These are phyloP conservation scores for Naganishia albida DNA, from an alignment of 1,284 basidiomycete genomes.

Conservation along the genomic window DNA sequence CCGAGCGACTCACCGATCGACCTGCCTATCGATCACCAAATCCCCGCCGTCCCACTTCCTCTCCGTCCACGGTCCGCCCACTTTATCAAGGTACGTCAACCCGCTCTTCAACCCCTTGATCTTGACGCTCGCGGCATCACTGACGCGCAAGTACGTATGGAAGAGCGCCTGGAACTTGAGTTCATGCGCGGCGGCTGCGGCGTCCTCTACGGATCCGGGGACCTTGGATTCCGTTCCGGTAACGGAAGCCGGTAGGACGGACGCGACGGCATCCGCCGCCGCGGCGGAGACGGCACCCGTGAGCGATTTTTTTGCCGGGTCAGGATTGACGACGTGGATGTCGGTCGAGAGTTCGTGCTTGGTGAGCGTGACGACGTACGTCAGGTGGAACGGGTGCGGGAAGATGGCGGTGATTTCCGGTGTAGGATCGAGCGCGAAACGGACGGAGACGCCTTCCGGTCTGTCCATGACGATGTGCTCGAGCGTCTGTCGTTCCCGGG, in stretches of 20 bases:
- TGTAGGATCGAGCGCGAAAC: conserved; percentile 67
- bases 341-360: conserved; percentile 74
- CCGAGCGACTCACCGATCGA: conserved; percentile 43
- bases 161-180: conserved; percentile 84
- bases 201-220: not conserved
- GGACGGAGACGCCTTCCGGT: conserved; percentile 68
- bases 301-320: conserved; percentile 50
- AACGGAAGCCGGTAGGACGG: conserved; percentile 25
- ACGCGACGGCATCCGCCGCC: conserved; percentile 29
- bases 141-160: conserved; percentile 79
- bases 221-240: not conserved
- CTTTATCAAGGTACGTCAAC: conserved; percentile 72
- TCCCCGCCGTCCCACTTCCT: conserved; percentile 42
- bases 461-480: conserved; percentile 68
- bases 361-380: conserved; percentile 74
- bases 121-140: conserved; percentile 55
- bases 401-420: conserved; percentile 63
- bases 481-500: conserved; percentile 54
- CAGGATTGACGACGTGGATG: conserved; percentile 73
- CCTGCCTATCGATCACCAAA: conserved; percentile 39
- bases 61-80: conserved; percentile 38
- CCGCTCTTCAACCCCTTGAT: conserved; percentile 56
- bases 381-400: conserved; percentile 65
- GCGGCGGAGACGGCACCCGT: conserved; percentile 44
- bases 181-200: conserved; percentile 35